These are phyloP conservation scores for Erysiphe pulchra DNA, from an alignment of 2,329 filamentous ascomycete genomes.

Conservation along the genomic window DNA sequence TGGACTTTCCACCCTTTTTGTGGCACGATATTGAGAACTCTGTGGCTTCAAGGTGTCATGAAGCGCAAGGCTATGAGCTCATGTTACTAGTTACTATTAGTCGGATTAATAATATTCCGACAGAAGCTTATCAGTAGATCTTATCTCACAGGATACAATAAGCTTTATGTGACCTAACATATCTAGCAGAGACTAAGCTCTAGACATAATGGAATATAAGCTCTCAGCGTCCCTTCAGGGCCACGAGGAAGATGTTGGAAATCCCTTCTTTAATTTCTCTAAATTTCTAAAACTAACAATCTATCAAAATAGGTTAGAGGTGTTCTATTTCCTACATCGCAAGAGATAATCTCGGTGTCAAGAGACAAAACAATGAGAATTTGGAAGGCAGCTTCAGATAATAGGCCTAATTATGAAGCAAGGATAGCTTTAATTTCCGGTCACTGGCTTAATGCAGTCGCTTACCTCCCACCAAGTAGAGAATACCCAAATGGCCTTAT, in stretches of 20 bases:
- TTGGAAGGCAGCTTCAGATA: slow-evolving; percentile 45
- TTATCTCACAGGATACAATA: no score
- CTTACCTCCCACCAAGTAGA: slow-evolving; percentile 44
- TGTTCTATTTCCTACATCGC: slow-evolving; percentile 49
- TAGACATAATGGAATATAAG: slow-evolving; percentile 58
- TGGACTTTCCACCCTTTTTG: no score
- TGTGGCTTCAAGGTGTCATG: no score
- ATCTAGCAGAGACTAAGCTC: no score
- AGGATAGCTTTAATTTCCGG: slow-evolving; percentile 57
- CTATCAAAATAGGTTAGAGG: slow-evolving; percentile 44
- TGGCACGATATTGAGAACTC: no score
- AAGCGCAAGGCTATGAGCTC: no score
- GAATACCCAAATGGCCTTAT: slow-evolving; percentile 52
- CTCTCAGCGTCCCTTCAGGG: slow-evolving; percentile 72
- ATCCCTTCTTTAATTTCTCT: slow-evolving; percentile 14
- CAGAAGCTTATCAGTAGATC: no score
- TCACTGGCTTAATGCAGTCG: slow-evolving; percentile 67
- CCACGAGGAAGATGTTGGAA: slow-evolving; percentile 66
- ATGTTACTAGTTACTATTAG: no score
- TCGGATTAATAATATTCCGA: no score
- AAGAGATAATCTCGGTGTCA: slow-evolving; percentile 59
- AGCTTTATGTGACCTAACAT: no score
- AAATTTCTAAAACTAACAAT: neutral
- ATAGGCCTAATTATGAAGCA: slow-evolving; percentile 48
- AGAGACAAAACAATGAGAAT: slow-evolving; percentile 73